Evolutionary conservation across 2,329 filamentous ascomycete genomes (phyloP), one percentile per base, ranked within the genome.

Genomic region (Aureobasidium melanogenum): DNA sequence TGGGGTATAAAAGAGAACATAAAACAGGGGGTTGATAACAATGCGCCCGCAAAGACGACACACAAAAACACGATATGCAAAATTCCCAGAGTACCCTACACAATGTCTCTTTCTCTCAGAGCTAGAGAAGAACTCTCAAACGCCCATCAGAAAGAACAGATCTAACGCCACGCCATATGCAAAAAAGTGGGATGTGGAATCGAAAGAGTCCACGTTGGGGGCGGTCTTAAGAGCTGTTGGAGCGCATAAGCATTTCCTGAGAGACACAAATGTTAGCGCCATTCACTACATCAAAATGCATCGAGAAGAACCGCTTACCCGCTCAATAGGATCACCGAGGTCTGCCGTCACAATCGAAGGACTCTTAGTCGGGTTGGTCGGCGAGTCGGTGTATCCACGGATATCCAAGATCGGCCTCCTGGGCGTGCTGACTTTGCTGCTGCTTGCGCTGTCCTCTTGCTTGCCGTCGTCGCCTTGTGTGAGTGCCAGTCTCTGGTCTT

Each of bases 331-430:
- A 77, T 89, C 85, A 48, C 81, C 15, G 9, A 82, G 77, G 67
- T 84, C 82, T 62, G 80, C 80, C 62, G 82, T 83, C 56, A 86
- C 75, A 57, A 87, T 75, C 32, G 81, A 78, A 28, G 88, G 86
- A 71, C 85, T 89, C 58, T 85, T 84, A 60, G 82, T 73, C 64
- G 79, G 83, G 19, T 80, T 79, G 12, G 82, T 79, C 52, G 86
- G 87, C 47, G 82, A 81, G 61, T 85, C 86, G n/a, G 88, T 91
- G 67, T 86, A 83, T 17, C 89, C 82, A 63, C 89, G 81, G 54
- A 80, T 76, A 66, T 88, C 78, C 64, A 85, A 41, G 68, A 66
- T 55, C 64, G 65, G 64, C 70, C 70, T 60, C 32, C 43, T 60
- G 22, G 47, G 50, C n/a, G 60, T 65, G 46, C 55, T 60, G 19